These are phyloP conservation scores for Penicillium sp. DNA, from an alignment of 2,329 filamentous ascomycete species.

Conservation along the genomic window DNA sequence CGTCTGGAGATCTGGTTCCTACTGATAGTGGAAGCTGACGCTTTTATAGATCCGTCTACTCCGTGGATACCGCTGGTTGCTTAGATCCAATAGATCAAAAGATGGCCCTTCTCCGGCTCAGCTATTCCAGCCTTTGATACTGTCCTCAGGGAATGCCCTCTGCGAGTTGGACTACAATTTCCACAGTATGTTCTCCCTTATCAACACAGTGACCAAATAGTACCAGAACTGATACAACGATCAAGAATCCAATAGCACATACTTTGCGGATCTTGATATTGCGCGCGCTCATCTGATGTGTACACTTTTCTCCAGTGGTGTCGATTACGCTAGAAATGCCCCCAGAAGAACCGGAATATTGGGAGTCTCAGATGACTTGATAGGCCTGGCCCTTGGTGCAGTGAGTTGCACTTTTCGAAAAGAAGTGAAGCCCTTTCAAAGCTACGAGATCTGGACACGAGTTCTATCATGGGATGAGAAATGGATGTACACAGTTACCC, in stretches of 20 bases:
- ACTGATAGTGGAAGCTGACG: background rate
- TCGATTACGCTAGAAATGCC: slow-evolving; percentile 17
- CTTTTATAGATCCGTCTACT: slow-evolving; percentile 14
- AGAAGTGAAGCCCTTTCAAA: slow-evolving; percentile 22
- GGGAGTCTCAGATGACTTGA: slow-evolving; percentile 13
- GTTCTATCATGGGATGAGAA: slow-evolving; percentile 29
- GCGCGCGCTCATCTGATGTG: slow-evolving; percentile 48
- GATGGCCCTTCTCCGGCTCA: slow-evolving; percentile 11
- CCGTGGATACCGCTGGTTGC: slow-evolving; percentile 14
- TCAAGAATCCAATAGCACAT: slow-evolving; percentile 50
- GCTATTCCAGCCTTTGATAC: slow-evolving; percentile 16
- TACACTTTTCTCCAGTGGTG: slow-evolving; percentile 15
- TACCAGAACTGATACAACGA: background rate
- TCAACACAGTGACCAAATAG: background rate
- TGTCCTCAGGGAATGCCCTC: slow-evolving; percentile 15
- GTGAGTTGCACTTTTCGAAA: slow-evolving; percentile 20
- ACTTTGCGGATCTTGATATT: slow-evolving; percentile 55
- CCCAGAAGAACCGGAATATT: slow-evolving; percentile 11
- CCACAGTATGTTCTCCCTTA: slow-evolving; percentile 14
- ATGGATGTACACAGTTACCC: slow-evolving; percentile 28
- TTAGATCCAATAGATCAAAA: slow-evolving; percentile 15
- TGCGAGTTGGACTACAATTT: slow-evolving; percentile 18
- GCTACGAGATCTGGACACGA: slow-evolving; percentile 24
- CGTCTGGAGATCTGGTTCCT: background rate
- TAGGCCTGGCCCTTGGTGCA: slow-evolving; percentile 19